phyloP scores from a whole-genome alignment of 805 yeast genomes.

The Yamadazyma ubonensis region DNA sequence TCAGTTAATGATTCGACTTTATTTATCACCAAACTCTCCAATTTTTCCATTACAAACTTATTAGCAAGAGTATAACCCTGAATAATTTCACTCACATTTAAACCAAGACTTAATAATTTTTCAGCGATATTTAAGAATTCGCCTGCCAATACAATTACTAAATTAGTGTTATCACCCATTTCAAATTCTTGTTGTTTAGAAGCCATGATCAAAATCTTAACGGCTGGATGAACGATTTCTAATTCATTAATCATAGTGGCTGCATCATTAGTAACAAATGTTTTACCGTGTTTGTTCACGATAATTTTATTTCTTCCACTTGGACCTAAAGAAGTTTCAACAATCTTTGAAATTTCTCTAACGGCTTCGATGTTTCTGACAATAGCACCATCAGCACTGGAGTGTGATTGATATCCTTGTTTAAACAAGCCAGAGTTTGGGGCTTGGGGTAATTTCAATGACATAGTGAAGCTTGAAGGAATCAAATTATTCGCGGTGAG shows the following conservation, averaged over 20 bases:
- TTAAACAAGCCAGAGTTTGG: constrained; percentile 94
- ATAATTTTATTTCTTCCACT: constrained; percentile 96
- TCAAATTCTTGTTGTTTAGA: constrained; percentile 95
- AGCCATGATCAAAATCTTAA: constrained; percentile 92
- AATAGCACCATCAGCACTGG: constrained; percentile 92
- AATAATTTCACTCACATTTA: constrained; percentile 87
- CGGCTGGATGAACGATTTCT: constrained; percentile 96
- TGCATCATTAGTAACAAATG: constrained; percentile 94
- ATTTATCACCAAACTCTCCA: constrained; percentile 65
- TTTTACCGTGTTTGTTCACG: constrained; percentile 82
- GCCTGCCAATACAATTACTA: constrained; percentile 90
- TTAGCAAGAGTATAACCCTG: constrained; percentile 92
- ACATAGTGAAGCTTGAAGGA: constrained; percentile 49
- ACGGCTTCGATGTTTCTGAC: constrained; percentile 91
- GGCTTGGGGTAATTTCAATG: constrained; percentile 85
- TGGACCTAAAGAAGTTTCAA: constrained; percentile 94
- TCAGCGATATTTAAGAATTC: constrained; percentile 86
- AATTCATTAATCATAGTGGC: constrained; percentile 93
- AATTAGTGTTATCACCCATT: constrained; percentile 95
- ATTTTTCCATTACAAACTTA: constrained; percentile 64
- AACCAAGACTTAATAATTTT: constrained; percentile 77
- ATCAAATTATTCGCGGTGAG: background rate
- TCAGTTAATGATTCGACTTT: constrained; percentile 57
- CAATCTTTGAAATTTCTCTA: constrained; percentile 87
- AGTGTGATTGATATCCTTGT: constrained; percentile 86